phyloP scores from a whole-genome alignment of 2,329 filamentous ascomycete genomes.

The Knufia fluminis region DNA sequence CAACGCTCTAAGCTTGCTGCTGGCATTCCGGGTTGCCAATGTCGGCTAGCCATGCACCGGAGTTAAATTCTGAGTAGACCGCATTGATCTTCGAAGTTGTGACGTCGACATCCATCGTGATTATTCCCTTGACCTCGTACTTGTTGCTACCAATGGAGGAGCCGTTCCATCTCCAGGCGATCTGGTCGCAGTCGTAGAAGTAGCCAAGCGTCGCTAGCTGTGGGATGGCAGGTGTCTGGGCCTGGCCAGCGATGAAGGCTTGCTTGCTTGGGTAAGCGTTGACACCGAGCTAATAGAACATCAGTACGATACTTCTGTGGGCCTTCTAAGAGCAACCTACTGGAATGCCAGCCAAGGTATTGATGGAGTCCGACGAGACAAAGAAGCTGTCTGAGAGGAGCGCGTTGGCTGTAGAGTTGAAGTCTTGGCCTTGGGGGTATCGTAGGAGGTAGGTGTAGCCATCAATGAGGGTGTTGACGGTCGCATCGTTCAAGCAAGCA shows the following conservation, averaged over 20 bases:
- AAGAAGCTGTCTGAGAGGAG: slow-evolving; percentile 16
- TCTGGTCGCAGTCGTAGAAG: slow-evolving; percentile 17
- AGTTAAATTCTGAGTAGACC: slow-evolving; percentile 21
- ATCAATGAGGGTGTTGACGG: slow-evolving; percentile 10
- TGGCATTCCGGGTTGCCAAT: slow-evolving; percentile 9
- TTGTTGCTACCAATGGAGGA: slow-evolving; percentile 10
- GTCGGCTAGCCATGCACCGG: slow-evolving; percentile 12
- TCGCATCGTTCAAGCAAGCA: slow-evolving; percentile 10
- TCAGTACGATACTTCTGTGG: too few relatives aligned
- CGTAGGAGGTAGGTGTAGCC: slow-evolving; percentile 18
- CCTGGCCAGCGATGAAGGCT: slow-evolving; percentile 16
- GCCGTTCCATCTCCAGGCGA: slow-evolving; percentile 20
- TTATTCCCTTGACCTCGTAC: slow-evolving; percentile 15
- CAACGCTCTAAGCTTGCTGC: too few relatives aligned
- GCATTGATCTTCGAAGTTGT: slow-evolving; percentile 13
- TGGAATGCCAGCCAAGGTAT: slow-evolving; percentile 11
- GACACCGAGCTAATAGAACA: slow-evolving; percentile 11
- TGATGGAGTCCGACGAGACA: slow-evolving; percentile 18
- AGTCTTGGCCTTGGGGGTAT: slow-evolving; percentile 12
- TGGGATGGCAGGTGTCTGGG: slow-evolving; percentile 13
- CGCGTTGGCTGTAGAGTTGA: slow-evolving; percentile 15
- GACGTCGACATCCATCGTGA: slow-evolving; percentile 13
- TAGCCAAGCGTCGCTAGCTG: slow-evolving; percentile 12
- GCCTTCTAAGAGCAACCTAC: slow-evolving; percentile 14
- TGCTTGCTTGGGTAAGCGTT: slow-evolving; percentile 15